Evolutionary conservation across 2,329 filamentous ascomycete species (phyloP).

Genomic region (Neocucurbitaria cava): DNA sequence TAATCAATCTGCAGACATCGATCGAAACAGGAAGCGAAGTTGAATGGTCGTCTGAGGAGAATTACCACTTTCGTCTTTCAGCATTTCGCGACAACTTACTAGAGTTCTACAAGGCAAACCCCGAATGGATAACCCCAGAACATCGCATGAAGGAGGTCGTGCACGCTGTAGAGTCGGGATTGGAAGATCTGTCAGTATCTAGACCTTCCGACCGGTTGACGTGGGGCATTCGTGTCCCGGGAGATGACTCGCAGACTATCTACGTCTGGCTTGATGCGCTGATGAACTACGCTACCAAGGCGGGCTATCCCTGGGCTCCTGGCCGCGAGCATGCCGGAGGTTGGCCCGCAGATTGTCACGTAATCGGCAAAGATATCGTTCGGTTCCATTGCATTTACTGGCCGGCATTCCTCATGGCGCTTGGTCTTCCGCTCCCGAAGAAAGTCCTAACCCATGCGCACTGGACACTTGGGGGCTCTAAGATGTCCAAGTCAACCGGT

Average conservation of each 20-base stretch:
- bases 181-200: constrained; percentile 89
- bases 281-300: constrained; percentile 88
- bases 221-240: constrained; percentile 91
- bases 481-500: constrained; percentile 96
- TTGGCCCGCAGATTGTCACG: constrained; percentile 91
- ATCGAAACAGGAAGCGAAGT: constrained; percentile 90
- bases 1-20: constrained; percentile 59
- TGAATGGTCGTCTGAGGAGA: constrained; percentile 91
- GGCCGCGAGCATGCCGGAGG: constrained; percentile 67
- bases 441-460: constrained; percentile 88
- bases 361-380: constrained; percentile 96
- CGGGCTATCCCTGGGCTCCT: constrained; percentile 83
- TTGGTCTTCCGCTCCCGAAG: constrained; percentile 79
- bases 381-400: constrained; percentile 97
- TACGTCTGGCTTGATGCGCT: constrained; percentile 99
- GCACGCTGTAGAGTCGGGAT: constrained; percentile 74
- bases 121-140: constrained; percentile 76
- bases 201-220: constrained; percentile 76
- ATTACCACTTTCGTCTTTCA: constrained; percentile 93
- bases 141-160: constrained; percentile 80
- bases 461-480: constrained; percentile 89
- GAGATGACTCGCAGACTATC: constrained; percentile 84
- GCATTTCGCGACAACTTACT: constrained; percentile 80
- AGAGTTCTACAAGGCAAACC: constrained; percentile 79
- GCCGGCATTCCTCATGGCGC: constrained; percentile 92